These are phyloP conservation scores for Aristolochia fimbriata DNA, from an alignment of 164 flowering plant genomes.

Conservation along the genomic window DNA sequence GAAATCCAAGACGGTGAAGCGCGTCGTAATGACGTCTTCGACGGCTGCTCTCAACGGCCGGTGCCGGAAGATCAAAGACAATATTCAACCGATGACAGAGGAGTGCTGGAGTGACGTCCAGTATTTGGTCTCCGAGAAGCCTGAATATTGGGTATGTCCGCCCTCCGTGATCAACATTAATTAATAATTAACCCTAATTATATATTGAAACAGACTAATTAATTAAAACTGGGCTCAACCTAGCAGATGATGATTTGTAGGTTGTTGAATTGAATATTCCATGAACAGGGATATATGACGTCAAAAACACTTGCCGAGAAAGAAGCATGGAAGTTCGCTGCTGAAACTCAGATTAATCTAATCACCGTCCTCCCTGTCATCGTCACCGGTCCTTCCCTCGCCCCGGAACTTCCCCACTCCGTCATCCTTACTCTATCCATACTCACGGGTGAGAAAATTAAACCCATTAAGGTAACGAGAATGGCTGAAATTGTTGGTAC, in stretches of 20 bases:
- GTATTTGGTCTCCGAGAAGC: constrained; percentile 42
- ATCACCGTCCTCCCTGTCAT: constrained; percentile 55
- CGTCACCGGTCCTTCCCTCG: constrained; percentile 48
- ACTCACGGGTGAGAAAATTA: not conserved
- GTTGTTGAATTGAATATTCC: no score
- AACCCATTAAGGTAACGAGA: no score
- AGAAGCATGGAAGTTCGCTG: constrained; percentile 37
- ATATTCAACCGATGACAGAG: constrained; percentile 33
- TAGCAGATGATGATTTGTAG: no score
- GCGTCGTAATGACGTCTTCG: constrained; percentile 62
- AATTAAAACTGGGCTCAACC: no score
- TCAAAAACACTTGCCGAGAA: constrained; percentile 8
- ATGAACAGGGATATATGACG: constrained; percentile 51
- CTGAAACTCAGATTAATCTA: constrained; percentile 60
- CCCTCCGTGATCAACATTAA: no score
- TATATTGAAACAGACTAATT: no score
- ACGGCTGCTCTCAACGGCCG: constrained; percentile 60
- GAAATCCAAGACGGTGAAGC: constrained; percentile 50
- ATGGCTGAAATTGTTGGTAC: no score
- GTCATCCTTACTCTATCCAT: constrained; percentile 2
- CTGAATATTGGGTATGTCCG: constrained; percentile 59
- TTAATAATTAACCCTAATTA: no score
- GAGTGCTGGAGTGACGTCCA: constrained; percentile 60
- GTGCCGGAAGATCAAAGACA: constrained; percentile 24
- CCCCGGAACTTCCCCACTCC: constrained; percentile 47